A percentile compares a stretch with the other conserved stretches of the same genome.
Evolutionary conservation across 2,329 filamentous ascomycete species (phyloP).

Genomic region (Tolypocladium endophyticum): DNA sequence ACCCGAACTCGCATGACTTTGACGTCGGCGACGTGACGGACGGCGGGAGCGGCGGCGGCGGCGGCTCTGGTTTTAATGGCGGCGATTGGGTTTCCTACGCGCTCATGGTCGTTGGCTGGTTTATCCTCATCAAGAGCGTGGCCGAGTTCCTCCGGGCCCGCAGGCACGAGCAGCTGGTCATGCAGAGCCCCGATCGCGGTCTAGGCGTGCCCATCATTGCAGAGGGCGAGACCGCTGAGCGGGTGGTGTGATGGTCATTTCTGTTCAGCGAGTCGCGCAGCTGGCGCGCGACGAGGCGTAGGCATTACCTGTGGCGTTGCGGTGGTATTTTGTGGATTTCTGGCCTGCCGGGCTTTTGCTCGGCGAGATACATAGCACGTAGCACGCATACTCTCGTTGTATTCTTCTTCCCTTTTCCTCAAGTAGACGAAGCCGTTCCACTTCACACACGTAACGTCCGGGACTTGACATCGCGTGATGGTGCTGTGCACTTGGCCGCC

Average conservation of each 20-base stretch:
- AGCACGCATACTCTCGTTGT: background rate
- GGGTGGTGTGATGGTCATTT: constrained; percentile 46
- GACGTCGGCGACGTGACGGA: constrained; percentile 58
- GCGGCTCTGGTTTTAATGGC: constrained; percentile 50
- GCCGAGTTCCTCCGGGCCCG: constrained; percentile 82
- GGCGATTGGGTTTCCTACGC: constrained; percentile 86
- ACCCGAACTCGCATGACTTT: constrained; percentile 87
- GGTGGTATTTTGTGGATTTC: background rate
- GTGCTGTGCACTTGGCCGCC: background rate
- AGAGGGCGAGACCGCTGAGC: constrained; percentile 70
- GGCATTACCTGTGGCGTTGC: background rate
- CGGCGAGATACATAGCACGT: background rate
- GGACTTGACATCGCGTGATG: background rate
- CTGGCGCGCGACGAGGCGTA: background rate
- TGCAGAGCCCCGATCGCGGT: constrained; percentile 86
- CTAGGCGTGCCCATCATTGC: constrained; percentile 78
- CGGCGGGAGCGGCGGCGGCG: constrained; percentile 28
- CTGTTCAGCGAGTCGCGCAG: background rate
- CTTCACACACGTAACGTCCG: background rate
- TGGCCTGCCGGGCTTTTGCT: background rate
- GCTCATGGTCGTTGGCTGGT: constrained; percentile 97
- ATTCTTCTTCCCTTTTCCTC: too few relatives aligned
- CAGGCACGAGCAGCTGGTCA: constrained; percentile 82
- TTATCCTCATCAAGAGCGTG: constrained; percentile 88
- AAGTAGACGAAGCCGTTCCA: background rate